Evolutionary conservation across 2,329 filamentous ascomycete species (phyloP), one percentile per base, ranked within the genome.

Genomic region (Elsinoe necatrix): DNA sequence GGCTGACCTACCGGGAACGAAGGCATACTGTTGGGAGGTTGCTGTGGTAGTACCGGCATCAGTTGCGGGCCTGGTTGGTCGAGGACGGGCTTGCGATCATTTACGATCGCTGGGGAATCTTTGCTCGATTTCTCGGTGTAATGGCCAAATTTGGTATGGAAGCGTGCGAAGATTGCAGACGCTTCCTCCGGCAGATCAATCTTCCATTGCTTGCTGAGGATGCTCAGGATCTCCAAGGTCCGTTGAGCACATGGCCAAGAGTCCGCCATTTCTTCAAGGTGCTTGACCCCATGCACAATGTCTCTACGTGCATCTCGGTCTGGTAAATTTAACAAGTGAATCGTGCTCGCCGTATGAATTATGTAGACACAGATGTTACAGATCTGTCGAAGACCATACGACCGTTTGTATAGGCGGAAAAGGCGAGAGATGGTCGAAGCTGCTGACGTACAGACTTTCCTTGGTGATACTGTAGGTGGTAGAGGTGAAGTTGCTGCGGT

Each of bases 301-400:
- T 97, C 92, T 63, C 92, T 78, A 65, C 83, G 86, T 3, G 93
- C 89, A 27, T 88, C 93, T 73, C 93, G 95, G 63, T 96, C 91
- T 0, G 91, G 91, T 1, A 97, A 76, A 63, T 96, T 96, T 34
- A 98, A 82, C 18, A 98, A 75, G 65, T 97, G 93, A 37, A 97
- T 95, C 0, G 90, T 96, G 68, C 90, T 95, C 27, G 93, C 91
- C 3, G 89, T 93, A 69, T 97, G 92, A 0, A 87, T 80, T 72
- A 97, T 96, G 70, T 98, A 98, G 0, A 97, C 90, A 2, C 87
- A 91, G 64, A 97, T 89, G 66, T 97, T 97, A 73, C 89, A 95
- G 31, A 98, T 95, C 68, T 97, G 92, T 3, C 89, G 84, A 11
- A 97, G 74, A 8, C 92, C 89, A 70, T 95, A 95, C 1, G 85